Evolutionary conservation across 768 basidiomycete genomes (phyloP).

Genomic region (Termitomyces sp.): DNA sequence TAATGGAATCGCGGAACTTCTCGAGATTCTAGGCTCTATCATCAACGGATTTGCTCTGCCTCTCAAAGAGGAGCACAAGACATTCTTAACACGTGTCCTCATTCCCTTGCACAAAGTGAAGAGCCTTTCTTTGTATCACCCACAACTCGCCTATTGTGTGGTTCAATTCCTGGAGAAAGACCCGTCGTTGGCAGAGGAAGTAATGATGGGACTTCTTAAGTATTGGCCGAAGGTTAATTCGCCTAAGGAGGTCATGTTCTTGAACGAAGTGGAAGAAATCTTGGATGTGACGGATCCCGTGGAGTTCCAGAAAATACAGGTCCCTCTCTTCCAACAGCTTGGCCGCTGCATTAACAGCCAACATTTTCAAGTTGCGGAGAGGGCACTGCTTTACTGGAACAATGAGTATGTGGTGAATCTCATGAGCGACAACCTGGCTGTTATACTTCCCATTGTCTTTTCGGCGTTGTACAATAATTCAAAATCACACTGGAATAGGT

Average conservation of each 20-base stretch:
- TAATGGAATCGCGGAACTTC: conserved; percentile 97
- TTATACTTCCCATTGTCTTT: conserved; percentile 94
- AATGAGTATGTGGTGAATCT: conserved; percentile 99
- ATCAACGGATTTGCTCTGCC: conserved; percentile 99
- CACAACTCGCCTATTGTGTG: conserved; percentile 98
- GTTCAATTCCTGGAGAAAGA: conserved; percentile 99
- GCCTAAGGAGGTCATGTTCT: conserved; percentile 99
- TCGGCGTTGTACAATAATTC: conserved; percentile 95
- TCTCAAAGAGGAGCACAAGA: conserved; percentile 99
- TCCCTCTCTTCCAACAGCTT: conserved; percentile 89
- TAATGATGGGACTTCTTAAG: conserved; percentile 92
- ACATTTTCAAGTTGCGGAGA: conserved; percentile 99
- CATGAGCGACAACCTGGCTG: conserved; percentile 92
- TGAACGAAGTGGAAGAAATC: conserved; percentile 99
- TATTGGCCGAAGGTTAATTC: conserved; percentile 99
- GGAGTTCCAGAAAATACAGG: conserved; percentile 95
- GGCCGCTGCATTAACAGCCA: conserved; percentile 98
- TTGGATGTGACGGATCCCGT: conserved; percentile 95
- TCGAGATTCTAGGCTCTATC: conserved; percentile 98
- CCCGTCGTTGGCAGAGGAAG: conserved; percentile 86
- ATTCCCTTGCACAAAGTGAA: conserved; percentile 98
- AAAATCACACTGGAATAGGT: conserved; percentile 99
- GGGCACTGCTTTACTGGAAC: conserved; percentile 97
- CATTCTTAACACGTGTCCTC: conserved; percentile 89
- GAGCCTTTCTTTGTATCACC: conserved; percentile 95